These are phyloP conservation scores for Penicillium capsulatum DNA, from an alignment of 2,329 filamentous ascomycete species.

Conservation along the genomic window DNA sequence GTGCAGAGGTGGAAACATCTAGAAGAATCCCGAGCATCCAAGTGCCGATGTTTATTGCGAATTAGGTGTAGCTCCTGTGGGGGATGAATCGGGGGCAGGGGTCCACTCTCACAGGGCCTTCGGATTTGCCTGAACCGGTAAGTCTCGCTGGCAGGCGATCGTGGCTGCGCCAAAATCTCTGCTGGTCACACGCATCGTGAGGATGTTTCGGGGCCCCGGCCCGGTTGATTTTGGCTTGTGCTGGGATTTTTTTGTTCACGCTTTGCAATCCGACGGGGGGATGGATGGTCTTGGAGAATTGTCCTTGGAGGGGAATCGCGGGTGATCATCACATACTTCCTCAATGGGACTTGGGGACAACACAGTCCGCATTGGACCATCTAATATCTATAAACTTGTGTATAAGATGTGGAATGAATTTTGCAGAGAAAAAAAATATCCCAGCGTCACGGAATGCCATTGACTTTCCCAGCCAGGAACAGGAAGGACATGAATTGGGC, in stretches of 20 bases:
- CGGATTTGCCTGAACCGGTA: constrained; percentile 8
- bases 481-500: background rate
- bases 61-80: background rate
- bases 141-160: background rate
- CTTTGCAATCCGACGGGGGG: too few relatives aligned
- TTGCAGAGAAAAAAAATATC: background rate
- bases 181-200: constrained; percentile 2
- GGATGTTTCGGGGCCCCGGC: background rate
- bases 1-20: constrained; percentile 1
- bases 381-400: too few relatives aligned
- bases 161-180: background rate
- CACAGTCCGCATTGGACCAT: too few relatives aligned
- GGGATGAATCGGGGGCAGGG: background rate
- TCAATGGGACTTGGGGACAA: too few relatives aligned
- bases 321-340: too few relatives aligned
- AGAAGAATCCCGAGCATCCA: constrained; percentile 1
- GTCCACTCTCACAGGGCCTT: background rate
- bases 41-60: constrained; percentile 5
- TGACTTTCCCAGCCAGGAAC: constrained; percentile 11
- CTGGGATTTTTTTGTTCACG: too few relatives aligned
- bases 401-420: too few relatives aligned
- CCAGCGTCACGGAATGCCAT: constrained; percentile 6
- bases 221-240: background rate
- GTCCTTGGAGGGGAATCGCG: too few relatives aligned
- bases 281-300: too few relatives aligned